Evolutionary conservation across 2,329 filamentous ascomycete species (phyloP), one percentile per base, ranked within the genome.

Genomic region (Fusarium coffeatum): DNA sequence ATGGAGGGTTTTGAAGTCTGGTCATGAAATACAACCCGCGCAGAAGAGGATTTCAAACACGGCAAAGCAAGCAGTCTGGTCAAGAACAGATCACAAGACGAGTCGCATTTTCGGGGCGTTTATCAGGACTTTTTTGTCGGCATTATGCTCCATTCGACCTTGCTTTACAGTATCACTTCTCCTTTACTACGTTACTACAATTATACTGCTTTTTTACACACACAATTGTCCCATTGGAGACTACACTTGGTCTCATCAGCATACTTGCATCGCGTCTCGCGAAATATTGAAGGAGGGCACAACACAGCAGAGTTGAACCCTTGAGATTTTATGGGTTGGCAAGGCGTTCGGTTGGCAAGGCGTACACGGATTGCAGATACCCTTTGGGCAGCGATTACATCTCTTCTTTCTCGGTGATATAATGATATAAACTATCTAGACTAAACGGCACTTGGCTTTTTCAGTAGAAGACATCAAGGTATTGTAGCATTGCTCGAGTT

Each of bases 131-230:
- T 67, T 50, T 51, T 59, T 66, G 32, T 69, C 45, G 42, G 42
- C 49, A 62, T 64, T 51, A 71, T 72, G 53, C 65, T 71, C 57
- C 49, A 51, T 66, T 66, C 68, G 68, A 59, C 65, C 64, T 62
- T 70, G 69, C 55, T 53, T 70, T 71, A 64, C 69, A 72, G 43
- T 71, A 68, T 37, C 64, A 71, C 59, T 50, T 71, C 57, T 66
- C 61, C 53, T 71, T 70, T 68, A 68, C 69, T 72, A 68, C 68
- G 43, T 65, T 72, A 72, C 69, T 72, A 72, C 56, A 66, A 72
- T 72, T 69, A 65, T 66, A 68, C 55, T 72, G 58, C 62, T 70
- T 46, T 58, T 68, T 57, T 46, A 63, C 55, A 67, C 55, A 63
- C 59, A 63, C 54, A 64, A n/a, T 57, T 69, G 48, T 42, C 43